These are phyloP conservation scores for Kalaharituber pfeilii DNA, from an alignment of 2,329 filamentous ascomycete species.

Conservation along the genomic window DNA sequence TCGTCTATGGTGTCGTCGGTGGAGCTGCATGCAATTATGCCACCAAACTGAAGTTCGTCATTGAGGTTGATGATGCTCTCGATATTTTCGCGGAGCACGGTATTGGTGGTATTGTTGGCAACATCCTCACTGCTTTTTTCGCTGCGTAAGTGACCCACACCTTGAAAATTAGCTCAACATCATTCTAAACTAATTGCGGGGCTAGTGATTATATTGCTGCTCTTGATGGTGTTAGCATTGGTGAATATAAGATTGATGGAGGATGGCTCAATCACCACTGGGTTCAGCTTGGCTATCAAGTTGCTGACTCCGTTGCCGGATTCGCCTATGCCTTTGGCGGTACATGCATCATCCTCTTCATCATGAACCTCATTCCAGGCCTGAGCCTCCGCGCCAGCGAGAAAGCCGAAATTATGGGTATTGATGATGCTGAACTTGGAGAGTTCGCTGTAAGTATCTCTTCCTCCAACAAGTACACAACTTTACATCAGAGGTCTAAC, in stretches of 20 bases:
- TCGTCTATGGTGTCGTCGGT: constrained; percentile 60
- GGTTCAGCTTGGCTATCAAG: constrained; percentile 66
- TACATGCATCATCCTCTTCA: constrained; percentile 60
- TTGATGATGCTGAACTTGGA: constrained; percentile 79
- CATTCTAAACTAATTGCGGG: neutral
- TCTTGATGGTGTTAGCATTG: constrained; percentile 46
- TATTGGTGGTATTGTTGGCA: constrained; percentile 61
- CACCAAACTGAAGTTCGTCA: constrained; percentile 74
- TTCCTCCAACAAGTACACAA: constrained; percentile 1
- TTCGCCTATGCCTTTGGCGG: constrained; percentile 61
- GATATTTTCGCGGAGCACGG: constrained; percentile 79
- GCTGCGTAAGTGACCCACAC: constrained; percentile 40
- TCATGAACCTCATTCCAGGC: constrained; percentile 63
- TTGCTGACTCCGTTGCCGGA: constrained; percentile 63
- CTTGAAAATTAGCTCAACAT: neutral
- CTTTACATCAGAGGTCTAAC: neutral
- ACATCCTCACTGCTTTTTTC: constrained; percentile 64
- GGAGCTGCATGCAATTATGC: constrained; percentile 72
- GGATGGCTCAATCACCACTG: constrained; percentile 75
- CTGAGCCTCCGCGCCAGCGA: constrained; percentile 56
- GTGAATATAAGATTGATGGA: constrained; percentile 40
- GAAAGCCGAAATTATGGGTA: constrained; percentile 66
- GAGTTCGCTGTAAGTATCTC: constrained; percentile 54
- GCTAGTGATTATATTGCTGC: constrained; percentile 59
- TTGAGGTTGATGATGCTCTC: constrained; percentile 65